A percentile compares a stretch with the other conserved stretches of the same genome.
phyloP scores from a whole-genome alignment of 495 filamentous ascomycete genomes.

The Saxophila tyrrhenica region DNA sequence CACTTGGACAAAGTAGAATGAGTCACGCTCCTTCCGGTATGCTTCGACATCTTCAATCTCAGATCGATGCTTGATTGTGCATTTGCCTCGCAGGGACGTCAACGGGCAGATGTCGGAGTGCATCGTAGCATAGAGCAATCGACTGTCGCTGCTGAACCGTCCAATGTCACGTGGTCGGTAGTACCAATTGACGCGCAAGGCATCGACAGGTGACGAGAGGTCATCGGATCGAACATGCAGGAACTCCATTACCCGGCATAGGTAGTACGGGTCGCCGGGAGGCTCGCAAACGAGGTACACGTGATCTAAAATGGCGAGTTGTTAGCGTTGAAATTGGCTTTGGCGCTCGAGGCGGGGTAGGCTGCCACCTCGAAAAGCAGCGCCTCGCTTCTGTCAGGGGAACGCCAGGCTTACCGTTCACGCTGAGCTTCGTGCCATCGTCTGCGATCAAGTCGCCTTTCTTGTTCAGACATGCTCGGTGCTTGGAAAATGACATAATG shows the following conservation, averaged over 20 bases:
- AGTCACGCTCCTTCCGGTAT: conserved; percentile 71
- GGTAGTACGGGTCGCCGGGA: conserved; percentile 94
- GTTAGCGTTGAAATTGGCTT: conserved; percentile 23
- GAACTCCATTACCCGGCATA: conserved; percentile 97
- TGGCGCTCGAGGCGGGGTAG: conserved; percentile 10
- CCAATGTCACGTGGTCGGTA: conserved; percentile 94
- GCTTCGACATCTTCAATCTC: conserved; percentile 75
- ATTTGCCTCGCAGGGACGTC: conserved; percentile 83
- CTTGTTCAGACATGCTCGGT: conserved; percentile 55
- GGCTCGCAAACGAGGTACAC: conserved; percentile 96
- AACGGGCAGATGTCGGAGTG: conserved; percentile 94
- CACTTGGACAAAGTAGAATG: conserved; percentile 95
- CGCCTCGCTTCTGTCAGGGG: background rate
- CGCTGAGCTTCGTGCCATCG: conserved; percentile 69
- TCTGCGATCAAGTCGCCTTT: conserved; percentile 69
- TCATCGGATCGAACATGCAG: conserved; percentile 63
- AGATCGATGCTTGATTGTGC: conserved; percentile 71
- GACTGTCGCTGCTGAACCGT: conserved; percentile 77
- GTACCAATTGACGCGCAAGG: conserved; percentile 93
- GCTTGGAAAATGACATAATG: conserved; percentile 75
- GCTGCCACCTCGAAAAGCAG: conserved; percentile 7
- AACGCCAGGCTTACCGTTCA: conserved; percentile 63
- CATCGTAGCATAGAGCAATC: conserved; percentile 90
- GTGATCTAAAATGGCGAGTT: conserved; percentile 53
- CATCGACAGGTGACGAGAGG: conserved; percentile 60